Base-by-base conservation (phyloP, 2,329 filamentous ascomycete species). In the Grosmannia clavigera region DNA sequence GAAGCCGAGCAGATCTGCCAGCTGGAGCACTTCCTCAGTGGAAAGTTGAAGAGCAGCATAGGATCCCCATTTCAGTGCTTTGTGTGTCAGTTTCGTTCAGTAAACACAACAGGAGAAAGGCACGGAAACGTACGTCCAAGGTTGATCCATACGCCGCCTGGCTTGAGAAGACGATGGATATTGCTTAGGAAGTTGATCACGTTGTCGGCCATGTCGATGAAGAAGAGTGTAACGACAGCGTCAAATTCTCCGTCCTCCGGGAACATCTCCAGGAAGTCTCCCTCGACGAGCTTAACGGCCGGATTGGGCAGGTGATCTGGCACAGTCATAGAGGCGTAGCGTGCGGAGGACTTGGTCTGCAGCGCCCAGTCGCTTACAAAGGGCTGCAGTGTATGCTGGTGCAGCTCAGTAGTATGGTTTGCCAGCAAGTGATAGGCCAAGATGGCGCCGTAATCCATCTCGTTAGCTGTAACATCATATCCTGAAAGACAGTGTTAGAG, bases 111-210 rank as follows among this genome's bases (percentile, higher is more conserved):
- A 22, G 40, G 43, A 11, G 31, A 38, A 55, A 43, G 33, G n/a
- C 0, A 29, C 29, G 25, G 25, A 1, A 16, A 57, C 55, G 29
- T 57, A 57, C 55, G 55, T 33, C 55, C 55, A 31, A 57, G 55
- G 43, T 57, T 57, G 29, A 57, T 57, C 55, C 55, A 57, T 38
- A 57, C n/a, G 1, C 55, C 55, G 3, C 55, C 55, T 1, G 55
- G 55, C 12, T 50, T 46, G 0, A 57, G 55, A 11, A 57, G 55
- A 12, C 55, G 38, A 48, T 57, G 55, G 14, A 57, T 57, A 25
- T 57, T 57, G 43, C n/a, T 57, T 25, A 57, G 29, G 38, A 57
- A 57, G 40, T 57, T 38, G 48, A 57, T 57, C n/a, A 57, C 29
- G 38, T 29, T 57, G 11, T 57, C n/a, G 55, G 55, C n/a, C 55